phyloP scores from a whole-genome alignment of 2,329 filamentous ascomycete species.

The Xylariales sp. region DNA sequence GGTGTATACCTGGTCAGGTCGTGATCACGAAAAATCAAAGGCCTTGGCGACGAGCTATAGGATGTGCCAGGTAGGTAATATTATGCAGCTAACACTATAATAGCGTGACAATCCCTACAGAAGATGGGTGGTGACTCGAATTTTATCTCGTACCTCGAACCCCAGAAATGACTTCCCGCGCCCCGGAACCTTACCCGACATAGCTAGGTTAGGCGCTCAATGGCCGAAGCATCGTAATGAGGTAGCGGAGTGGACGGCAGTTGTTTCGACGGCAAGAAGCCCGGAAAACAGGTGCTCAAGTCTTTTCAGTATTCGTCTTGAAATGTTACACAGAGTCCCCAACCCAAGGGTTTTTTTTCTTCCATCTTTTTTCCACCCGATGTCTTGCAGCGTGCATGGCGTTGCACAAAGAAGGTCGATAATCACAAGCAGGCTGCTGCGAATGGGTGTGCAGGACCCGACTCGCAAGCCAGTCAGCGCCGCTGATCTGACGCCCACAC shows the following conservation, averaged over 20 bases:
- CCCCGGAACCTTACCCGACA: slow-evolving; percentile 2
- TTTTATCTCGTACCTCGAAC: background rate
- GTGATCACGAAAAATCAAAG: background rate
- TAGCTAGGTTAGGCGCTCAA: background rate
- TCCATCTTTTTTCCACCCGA: background rate
- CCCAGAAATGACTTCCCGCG: background rate
- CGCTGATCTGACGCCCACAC: slow-evolving; percentile 22
- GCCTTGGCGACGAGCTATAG: slow-evolving; percentile 18
- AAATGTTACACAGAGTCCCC: slow-evolving; percentile 29
- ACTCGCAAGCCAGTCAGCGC: slow-evolving; percentile 23
- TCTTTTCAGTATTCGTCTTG: slow-evolving; percentile 23
- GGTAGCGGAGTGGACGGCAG: no score
- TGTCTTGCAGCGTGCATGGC: slow-evolving; percentile 31
- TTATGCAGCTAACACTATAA: background rate
- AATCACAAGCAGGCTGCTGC: slow-evolving; percentile 28
- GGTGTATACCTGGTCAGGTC: slow-evolving; percentile 6
- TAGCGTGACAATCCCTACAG: background rate
- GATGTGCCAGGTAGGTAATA: background rate
- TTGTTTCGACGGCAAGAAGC: background rate
- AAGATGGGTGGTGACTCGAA: slow-evolving; percentile 14
- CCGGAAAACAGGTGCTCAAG: background rate
- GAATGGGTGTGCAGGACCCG: slow-evolving; percentile 19
- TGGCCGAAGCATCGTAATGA: no score
- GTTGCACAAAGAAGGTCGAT: background rate
- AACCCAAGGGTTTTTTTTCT: background rate